Conservation (phyloP, 805 yeast genomes). For the Ogataea populi-albae region DNA sequence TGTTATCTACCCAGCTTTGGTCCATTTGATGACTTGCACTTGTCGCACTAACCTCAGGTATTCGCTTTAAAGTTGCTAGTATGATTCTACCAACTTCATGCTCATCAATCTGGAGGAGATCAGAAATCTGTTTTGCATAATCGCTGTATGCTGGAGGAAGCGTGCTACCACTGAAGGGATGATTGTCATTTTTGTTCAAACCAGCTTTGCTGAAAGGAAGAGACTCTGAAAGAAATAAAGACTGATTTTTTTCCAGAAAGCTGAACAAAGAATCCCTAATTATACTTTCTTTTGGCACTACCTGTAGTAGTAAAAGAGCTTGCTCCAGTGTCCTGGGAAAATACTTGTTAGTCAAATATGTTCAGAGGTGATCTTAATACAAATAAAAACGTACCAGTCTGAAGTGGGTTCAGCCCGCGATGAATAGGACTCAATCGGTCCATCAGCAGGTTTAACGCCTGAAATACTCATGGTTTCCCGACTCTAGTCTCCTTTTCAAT, state of each 20-base stretch:
- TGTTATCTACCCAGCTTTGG: constrained; percentile 8
- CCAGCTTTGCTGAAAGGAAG: constrained; percentile 14
- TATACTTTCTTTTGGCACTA: constrained; percentile 10
- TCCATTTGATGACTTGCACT: constrained; percentile 22
- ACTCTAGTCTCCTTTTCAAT: too few relatives aligned
- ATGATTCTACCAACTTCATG: constrained; percentile 50
- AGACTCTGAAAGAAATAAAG: constrained; percentile 12
- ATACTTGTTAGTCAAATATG: constrained; percentile 1
- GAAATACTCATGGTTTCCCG: too few relatives aligned
- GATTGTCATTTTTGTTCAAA: too few relatives aligned
- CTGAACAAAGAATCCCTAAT: constrained; percentile 8
- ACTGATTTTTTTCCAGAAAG: constrained; percentile 13
- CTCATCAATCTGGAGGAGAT: constrained; percentile 37
- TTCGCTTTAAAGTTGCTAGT: constrained; percentile 36
- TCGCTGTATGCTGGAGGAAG: too few relatives aligned
- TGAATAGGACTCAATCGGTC: too few relatives aligned
- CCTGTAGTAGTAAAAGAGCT: constrained; percentile 15
- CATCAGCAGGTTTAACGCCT: too few relatives aligned
- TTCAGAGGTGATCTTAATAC: not conserved
- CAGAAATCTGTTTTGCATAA: constrained; percentile 40
- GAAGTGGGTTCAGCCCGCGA: too few relatives aligned
- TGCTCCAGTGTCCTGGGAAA: constrained; percentile 23
- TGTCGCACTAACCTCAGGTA: constrained; percentile 32
- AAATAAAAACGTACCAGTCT: constrained; percentile 12
- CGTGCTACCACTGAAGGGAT: too few relatives aligned